Evolutionary conservation across 2,329 filamentous ascomycete genomes (phyloP), one percentile per base, ranked within the genome.

Genomic region (Diaporthe citriasiana): DNA sequence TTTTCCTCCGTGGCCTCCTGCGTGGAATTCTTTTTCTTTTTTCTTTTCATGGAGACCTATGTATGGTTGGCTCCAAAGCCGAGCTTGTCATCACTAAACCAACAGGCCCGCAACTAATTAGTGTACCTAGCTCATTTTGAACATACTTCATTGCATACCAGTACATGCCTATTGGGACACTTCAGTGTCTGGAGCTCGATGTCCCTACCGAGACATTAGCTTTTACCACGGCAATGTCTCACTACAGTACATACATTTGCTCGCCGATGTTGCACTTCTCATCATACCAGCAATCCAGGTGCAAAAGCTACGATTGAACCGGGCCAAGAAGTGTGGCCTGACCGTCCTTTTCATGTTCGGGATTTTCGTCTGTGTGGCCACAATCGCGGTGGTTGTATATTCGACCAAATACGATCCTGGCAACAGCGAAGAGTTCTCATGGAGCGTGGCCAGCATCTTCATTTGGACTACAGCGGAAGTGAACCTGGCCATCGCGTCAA

Each of bases 241-340:
- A 51, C 45, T 66, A 15, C 63, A 66, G 33, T 66, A 66, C 19
- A 40, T 66, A 38, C 63, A 66, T 35, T 17, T 51, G 4, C 33
- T 66, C n/a, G 22, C 45, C 12, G 63, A 66, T 9, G 7, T 66
- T 51, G 63, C 45, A 12, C 63, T 66, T 51, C 63, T 66, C 22
- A 66, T 66, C 45, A 51, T 66, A 51, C 63, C 63, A 13, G 63
- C 63, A 9, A 27, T 66, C 15, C 63, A 66, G 33, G 63, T 66
- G 12, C 63, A 66, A n/a, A 66, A 66, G 45, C 22, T 66, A 12
- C 45, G 63, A 27, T 25, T 66, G 1, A 66, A 66, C 7, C 30
- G 45, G 22, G n/a, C 30, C 15, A 66, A 66, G 45, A 66, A 66
- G 33, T 66, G 50, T 22, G 63, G 63, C 12, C 63, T 66, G 13